These are phyloP conservation scores for Insectozyma bohioensis DNA, from an alignment of 1,139 yeast genomes.

Conservation along the genomic window DNA sequence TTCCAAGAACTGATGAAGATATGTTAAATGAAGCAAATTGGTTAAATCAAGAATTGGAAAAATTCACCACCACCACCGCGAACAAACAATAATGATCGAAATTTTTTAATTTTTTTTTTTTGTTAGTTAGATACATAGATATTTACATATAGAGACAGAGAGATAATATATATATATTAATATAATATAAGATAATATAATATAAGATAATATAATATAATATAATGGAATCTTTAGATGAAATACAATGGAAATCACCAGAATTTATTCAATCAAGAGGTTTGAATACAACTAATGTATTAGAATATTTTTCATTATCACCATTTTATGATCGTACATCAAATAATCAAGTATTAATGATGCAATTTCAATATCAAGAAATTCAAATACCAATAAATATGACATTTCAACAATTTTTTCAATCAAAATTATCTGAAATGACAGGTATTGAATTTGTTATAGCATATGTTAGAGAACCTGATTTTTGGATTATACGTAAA, in stretches of 20 bases:
- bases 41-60: slow-evolving; percentile 44
- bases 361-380: slow-evolving; percentile 90
- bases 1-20: slow-evolving; percentile 51
- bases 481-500: slow-evolving; percentile 86
- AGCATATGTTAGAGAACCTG: slow-evolving; percentile 78
- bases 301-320: slow-evolving; percentile 88
- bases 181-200: background rate
- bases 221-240: slow-evolving; percentile 55
- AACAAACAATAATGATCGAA: no score
- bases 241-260: slow-evolving; percentile 95
- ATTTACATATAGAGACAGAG: no score
- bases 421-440: slow-evolving; percentile 68
- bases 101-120: no score
- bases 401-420: slow-evolving; percentile 43
- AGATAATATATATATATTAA: slow-evolving; percentile 1
- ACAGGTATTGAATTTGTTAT: slow-evolving; percentile 83
- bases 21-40: slow-evolving; percentile 67
- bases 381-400: slow-evolving; percentile 45
- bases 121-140: no score
- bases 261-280: slow-evolving; percentile 95
- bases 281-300: slow-evolving; percentile 80
- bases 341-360: slow-evolving; percentile 88
- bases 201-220: background rate
- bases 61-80: slow-evolving; percentile 17
- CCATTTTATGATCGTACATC: slow-evolving; percentile 95